Evolutionary conservation across 2,329 filamentous ascomycete species (phyloP).

Genomic region (Monosporascus cannonballus): DNA sequence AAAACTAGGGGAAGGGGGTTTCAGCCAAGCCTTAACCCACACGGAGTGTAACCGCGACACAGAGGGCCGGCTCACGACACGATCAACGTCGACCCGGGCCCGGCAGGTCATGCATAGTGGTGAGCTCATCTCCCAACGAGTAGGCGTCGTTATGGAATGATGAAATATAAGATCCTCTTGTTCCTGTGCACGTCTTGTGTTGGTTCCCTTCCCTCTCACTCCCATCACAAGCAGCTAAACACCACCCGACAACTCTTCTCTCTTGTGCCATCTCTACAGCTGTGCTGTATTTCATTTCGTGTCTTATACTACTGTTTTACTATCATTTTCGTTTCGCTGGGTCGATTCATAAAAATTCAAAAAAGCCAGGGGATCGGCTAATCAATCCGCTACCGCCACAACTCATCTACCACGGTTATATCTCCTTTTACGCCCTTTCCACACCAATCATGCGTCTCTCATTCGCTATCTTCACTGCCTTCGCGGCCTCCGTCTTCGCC

Average conservation of each 20-base stretch:
- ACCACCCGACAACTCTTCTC: constrained; percentile 3
- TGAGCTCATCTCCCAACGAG: constrained; percentile 8
- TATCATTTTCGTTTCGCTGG: background rate
- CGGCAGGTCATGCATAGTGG: too few relatives aligned
- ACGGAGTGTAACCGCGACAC: background rate
- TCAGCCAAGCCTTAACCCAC: constrained; percentile 4
- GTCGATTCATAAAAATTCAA: background rate
- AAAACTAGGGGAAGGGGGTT: background rate
- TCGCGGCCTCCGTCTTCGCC: constrained; percentile 8
- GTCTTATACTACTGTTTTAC: constrained; percentile 8
- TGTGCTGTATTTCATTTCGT: constrained; percentile 24
- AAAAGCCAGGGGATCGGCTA: background rate
- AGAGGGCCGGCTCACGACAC: constrained; percentile 1
- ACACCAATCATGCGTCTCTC: constrained; percentile 19
- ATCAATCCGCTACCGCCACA: constrained; percentile 1
- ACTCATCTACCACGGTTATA: constrained; percentile 7
- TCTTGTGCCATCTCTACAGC: constrained; percentile 13
- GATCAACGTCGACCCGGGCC: too few relatives aligned
- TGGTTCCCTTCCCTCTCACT: constrained; percentile 11
- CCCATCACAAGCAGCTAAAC: constrained; percentile 6
- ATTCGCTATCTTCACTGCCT: constrained; percentile 16
- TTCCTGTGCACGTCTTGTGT: constrained; percentile 6
- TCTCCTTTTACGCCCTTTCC: background rate
- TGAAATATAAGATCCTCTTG: constrained; percentile 16
- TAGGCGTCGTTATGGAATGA: constrained; percentile 9